phyloP scores from a whole-genome alignment of 805 yeast genomes.

The Lipomyces japonicus region DNA sequence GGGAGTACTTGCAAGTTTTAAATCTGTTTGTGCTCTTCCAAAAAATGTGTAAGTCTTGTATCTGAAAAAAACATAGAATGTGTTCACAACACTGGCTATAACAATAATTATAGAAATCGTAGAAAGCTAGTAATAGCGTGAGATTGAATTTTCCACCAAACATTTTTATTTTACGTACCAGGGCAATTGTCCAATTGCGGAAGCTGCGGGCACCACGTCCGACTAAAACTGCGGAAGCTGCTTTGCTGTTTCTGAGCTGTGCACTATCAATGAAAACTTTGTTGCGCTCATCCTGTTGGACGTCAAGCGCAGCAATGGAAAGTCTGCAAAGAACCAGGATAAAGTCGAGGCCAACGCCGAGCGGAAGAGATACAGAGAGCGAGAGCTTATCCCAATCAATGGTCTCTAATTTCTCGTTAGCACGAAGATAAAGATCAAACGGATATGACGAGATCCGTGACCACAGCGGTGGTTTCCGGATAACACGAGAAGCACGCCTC shows the following conservation, averaged over 20 bases:
- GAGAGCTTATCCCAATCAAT: conserved; percentile 25
- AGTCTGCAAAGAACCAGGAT: conserved; percentile 15
- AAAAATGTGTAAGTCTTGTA: conserved; percentile 19
- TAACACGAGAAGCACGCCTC: conserved; percentile 8
- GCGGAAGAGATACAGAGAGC: conserved; percentile 12
- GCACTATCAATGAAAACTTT: conserved; percentile 6
- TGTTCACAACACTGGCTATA: conserved; percentile 15
- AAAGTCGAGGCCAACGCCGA: conserved; percentile 18
- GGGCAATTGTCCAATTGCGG: background rate
- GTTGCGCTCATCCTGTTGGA: background rate
- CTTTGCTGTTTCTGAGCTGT: conserved; percentile 9
- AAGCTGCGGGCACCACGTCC: conserved; percentile 5
- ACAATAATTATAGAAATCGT: conserved; percentile 8
- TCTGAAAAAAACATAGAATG: conserved; percentile 16
- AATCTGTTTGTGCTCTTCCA: conserved; percentile 16
- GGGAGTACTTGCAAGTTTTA: conserved; percentile 7
- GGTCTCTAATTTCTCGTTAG: conserved; percentile 20
- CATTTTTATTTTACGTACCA: conserved; percentile 1
- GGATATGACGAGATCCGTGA: conserved; percentile 25
- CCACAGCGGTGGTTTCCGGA: conserved; percentile 20
- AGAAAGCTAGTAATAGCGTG: conserved; percentile 15
- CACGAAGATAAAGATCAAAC: conserved; percentile 11
- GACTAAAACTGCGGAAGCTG: conserved; percentile 14
- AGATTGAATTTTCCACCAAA: background rate
- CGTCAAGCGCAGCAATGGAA: conserved; percentile 3